Conservation (phyloP, 305 asterid species). For the Ajuga reptans region DNA sequence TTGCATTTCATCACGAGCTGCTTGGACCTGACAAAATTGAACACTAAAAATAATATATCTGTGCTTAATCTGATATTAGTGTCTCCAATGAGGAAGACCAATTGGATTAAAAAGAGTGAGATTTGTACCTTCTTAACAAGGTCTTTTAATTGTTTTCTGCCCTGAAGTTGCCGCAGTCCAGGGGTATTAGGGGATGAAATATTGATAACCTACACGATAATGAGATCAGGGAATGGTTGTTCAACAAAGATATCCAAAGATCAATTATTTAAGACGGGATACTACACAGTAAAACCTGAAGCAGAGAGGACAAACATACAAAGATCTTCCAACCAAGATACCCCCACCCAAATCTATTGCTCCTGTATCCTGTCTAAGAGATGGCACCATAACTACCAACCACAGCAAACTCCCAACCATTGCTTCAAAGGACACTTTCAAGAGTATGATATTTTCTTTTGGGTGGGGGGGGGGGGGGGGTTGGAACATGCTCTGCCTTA, state of each 20-base stretch:
- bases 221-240: constrained; percentile 3
- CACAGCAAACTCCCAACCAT: no score
- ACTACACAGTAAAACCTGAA: background rate
- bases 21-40: constrained; percentile 57
- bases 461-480: no score
- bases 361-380: background rate
- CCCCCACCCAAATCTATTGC: background rate
- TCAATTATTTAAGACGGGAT: background rate
- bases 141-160: constrained; percentile 89
- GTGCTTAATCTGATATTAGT: constrained; percentile 11
- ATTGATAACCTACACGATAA: constrained; percentile 60
- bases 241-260: constrained; percentile 9
- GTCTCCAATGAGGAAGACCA: background rate
- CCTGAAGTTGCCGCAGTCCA: constrained; percentile 92
- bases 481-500: no score
- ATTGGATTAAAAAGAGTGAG: constrained; percentile 6
- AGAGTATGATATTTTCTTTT: background rate
- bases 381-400: background rate
- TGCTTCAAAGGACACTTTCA: background rate
- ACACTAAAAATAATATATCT: background rate
- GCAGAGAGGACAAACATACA: background rate
- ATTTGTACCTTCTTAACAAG: constrained; percentile 76
- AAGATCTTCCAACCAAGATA: background rate
- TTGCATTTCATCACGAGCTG: constrained; percentile 98
- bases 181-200: constrained; percentile 97